Conservation (phyloP, 495 filamentous ascomycete species). For the Aspergillus kassunensis region DNA sequence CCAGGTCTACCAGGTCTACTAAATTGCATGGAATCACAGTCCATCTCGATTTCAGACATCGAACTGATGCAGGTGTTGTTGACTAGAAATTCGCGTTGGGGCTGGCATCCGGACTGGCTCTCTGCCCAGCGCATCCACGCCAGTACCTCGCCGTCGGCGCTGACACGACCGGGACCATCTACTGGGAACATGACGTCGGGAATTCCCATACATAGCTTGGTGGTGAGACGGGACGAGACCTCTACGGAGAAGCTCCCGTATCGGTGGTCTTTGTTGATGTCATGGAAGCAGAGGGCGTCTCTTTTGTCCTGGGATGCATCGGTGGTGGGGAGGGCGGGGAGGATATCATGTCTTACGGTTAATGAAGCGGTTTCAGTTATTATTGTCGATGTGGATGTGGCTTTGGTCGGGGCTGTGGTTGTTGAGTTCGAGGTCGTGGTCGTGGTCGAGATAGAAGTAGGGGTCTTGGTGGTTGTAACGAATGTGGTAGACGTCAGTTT, state of each 20-base stretch:
- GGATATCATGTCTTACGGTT: neutral
- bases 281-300: neutral
- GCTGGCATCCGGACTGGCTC: neutral
- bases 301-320: neutral
- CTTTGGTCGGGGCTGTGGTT: neutral
- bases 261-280: neutral
- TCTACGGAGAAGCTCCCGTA: neutral
- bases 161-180: neutral
- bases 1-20: neutral
- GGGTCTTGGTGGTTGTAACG: neutral
- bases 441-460: neutral
- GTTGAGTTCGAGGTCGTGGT: neutral
- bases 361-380: neutral
- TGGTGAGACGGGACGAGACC: neutral
- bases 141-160: neutral
- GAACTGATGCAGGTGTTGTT: neutral
- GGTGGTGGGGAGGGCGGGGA: neutral
- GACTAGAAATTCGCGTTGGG: neutral
- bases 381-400: neutral
- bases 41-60: neutral
- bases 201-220: neutral
- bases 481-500: neutral
- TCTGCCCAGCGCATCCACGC: constrained; percentile 3
- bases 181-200: neutral
- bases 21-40: neutral